Evolutionary conservation across 768 basidiomycete species (phyloP).

Genomic region (Xanthoconium stramineum): DNA sequence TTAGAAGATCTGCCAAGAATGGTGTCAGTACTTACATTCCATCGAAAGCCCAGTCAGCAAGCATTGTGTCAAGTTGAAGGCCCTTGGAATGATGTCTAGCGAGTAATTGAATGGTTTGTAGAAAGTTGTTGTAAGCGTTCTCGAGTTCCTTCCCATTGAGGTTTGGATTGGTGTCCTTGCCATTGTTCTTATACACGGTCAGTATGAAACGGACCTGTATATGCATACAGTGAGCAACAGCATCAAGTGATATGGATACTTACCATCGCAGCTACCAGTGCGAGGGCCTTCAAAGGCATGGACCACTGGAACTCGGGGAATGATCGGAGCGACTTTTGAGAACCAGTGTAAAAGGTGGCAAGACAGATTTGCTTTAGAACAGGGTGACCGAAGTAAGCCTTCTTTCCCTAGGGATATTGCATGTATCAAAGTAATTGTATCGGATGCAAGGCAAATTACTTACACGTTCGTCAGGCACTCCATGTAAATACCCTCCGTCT

Average conservation of each 20-base stretch:
- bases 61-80: too few relatives aligned
- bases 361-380: not conserved
- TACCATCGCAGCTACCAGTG: not conserved
- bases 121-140: too few relatives aligned
- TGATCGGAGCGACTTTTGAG: not conserved
- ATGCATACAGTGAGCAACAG: not conserved
- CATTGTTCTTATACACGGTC: not conserved
- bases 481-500: not conserved
- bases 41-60: too few relatives aligned
- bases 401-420: not conserved
- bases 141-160: not conserved
- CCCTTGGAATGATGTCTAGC: too few relatives aligned
- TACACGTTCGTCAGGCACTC: not conserved
- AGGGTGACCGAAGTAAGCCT: not conserved
- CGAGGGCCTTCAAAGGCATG: not conserved
- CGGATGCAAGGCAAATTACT: not conserved
- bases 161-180: not conserved
- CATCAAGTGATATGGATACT: not conserved
- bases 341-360: not conserved
- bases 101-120: too few relatives aligned
- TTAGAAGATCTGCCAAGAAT: too few relatives aligned
- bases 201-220: not conserved
- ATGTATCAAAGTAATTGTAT: too few relatives aligned
- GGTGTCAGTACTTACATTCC: too few relatives aligned
- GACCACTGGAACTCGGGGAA: not conserved